Evolutionary conservation across 1,139 yeast species (phyloP).

Genomic region (Pneumocystis canis): DNA sequence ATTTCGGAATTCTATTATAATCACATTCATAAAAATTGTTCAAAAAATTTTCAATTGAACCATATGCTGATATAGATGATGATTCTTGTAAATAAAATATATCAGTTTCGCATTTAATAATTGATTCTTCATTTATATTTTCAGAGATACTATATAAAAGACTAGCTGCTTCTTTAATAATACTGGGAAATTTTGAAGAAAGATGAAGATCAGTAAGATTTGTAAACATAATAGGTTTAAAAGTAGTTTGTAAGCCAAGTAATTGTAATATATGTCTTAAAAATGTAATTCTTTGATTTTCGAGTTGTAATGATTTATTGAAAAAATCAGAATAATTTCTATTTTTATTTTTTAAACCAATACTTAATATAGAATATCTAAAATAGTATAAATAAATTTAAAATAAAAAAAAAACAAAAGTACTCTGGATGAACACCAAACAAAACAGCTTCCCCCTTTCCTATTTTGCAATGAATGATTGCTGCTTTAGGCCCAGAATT

Average conservation of each 20-base stretch:
- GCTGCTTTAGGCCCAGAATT: conserved; percentile 34
- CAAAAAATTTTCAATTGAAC: background rate
- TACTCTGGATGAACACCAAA: conserved; percentile 85
- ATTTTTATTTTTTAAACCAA: background rate
- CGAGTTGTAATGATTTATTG: background rate
- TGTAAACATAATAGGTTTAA: background rate
- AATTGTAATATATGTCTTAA: background rate
- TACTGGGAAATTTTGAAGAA: background rate
- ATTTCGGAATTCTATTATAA: background rate
- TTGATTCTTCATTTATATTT: background rate
- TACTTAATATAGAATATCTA: background rate
- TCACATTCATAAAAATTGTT: background rate
- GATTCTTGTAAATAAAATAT: background rate
- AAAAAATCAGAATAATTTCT: background rate
- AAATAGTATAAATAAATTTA: background rate
- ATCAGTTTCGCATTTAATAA: background rate
- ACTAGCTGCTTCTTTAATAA: background rate
- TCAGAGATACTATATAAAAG: background rate
- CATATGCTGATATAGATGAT: background rate
- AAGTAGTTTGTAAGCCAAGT: background rate
- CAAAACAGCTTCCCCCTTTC: conserved; percentile 63
- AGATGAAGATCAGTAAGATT: background rate
- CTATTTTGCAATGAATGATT: conserved; percentile 49
- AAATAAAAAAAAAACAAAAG: conserved; percentile 40
- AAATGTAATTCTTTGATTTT: background rate